A percentile compares a stretch with the other conserved stretches of the same genome.
Evolutionary conservation across 2,329 filamentous ascomycete genomes (phyloP).

Genomic region (Aspergillus viridinutans): DNA sequence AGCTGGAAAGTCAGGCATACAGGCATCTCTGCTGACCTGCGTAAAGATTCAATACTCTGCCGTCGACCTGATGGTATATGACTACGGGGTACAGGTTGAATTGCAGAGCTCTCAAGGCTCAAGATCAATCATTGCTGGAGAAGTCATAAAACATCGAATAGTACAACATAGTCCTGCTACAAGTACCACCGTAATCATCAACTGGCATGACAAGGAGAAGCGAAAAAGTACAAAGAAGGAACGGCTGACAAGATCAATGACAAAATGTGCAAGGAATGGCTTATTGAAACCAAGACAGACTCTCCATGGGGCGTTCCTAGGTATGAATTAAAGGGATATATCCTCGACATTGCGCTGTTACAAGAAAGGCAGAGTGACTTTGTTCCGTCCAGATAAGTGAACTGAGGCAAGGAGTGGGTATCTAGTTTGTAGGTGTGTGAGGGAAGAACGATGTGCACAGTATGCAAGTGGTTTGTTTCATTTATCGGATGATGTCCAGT

Average conservation of each 20-base stretch:
- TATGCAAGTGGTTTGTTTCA: neutral
- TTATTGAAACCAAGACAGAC: neutral
- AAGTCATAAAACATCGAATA: neutral
- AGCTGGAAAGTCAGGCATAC: neutral
- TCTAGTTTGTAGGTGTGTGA: neutral
- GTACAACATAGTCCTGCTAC: slow-evolving; percentile 9
- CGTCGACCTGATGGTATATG: neutral
- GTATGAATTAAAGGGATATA: neutral
- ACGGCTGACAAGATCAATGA: neutral
- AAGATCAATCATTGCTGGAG: neutral
- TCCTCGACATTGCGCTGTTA: neutral
- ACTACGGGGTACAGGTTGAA: neutral
- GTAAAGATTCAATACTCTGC: neutral
- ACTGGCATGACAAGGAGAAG: neutral
- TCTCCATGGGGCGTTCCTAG: neutral
- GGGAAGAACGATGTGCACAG: neutral
- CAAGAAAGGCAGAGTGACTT: neutral
- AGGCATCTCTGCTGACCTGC: too few relatives aligned
- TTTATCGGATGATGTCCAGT: slow-evolving; percentile 42
- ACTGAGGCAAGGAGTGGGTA: neutral
- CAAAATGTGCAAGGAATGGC: neutral
- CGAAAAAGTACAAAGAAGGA: neutral
- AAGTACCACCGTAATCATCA: neutral
- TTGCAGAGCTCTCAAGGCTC: neutral
- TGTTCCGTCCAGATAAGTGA: neutral